phyloP scores from a whole-genome alignment of 2,329 filamentous ascomycete species.

The Coniochaeta sp. region DNA sequence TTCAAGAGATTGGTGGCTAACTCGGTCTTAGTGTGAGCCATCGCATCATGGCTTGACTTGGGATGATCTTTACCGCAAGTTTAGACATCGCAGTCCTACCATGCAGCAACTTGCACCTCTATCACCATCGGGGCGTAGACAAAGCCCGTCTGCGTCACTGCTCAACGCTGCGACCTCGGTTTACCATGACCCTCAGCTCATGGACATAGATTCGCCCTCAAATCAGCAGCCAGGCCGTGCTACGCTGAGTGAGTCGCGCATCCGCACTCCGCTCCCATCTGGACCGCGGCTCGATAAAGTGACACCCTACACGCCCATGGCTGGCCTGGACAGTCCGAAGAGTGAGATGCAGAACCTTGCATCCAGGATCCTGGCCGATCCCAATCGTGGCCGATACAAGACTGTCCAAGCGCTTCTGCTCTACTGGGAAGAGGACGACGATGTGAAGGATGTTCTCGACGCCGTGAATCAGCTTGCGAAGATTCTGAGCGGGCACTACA shows the following conservation, averaged over 20 bases:
- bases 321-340: conserved; percentile 39
- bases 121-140: conserved; percentile 9
- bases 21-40: conserved; percentile 42
- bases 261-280: conserved; percentile 49
- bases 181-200: conserved; percentile 41
- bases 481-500: conserved; percentile 45
- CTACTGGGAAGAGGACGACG: conserved; percentile 49
- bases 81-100: conserved; percentile 43
- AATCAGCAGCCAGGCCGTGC: conserved; percentile 28
- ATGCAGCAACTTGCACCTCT: conserved; percentile 42
- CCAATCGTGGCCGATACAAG: conserved; percentile 45
- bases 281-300: conserved; percentile 48
- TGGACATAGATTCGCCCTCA: conserved; percentile 45
- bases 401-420: conserved; percentile 47
- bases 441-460: conserved; percentile 34
- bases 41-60: conserved; percentile 55
- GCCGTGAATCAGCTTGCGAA: conserved; percentile 43
- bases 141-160: conserved; percentile 37
- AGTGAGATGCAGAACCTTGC: conserved; percentile 45
- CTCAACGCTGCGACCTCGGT: conserved; percentile 31
- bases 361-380: conserved; percentile 40
- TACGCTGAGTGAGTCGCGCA: conserved; percentile 38
- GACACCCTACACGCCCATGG: conserved; percentile 30
- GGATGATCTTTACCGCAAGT: conserved; percentile 51
- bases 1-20: conserved; percentile 8